Evolutionary conservation across 2,329 filamentous ascomycete genomes (phyloP).

Genomic region (Colletotrichum phormii): DNA sequence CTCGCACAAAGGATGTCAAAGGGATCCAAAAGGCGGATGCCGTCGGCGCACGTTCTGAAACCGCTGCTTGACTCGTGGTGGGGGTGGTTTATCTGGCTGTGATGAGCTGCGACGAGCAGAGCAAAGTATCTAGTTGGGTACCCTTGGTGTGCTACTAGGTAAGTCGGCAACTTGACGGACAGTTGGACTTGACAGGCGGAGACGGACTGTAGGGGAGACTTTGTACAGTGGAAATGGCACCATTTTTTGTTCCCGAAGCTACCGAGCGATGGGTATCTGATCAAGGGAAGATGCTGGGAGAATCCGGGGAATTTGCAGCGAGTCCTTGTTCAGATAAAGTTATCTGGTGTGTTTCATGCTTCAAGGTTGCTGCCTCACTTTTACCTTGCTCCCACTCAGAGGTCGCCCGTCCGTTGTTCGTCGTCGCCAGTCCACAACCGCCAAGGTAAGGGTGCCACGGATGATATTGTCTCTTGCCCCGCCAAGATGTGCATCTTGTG

Average conservation of each 20-base stretch:
- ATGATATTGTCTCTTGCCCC: background rate
- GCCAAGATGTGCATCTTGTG: constrained; percentile 16
- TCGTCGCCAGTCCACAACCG: background rate
- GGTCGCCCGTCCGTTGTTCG: background rate
- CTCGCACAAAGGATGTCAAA: background rate
- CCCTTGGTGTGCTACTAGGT: background rate
- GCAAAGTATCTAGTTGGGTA: background rate
- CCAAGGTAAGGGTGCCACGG: background rate
- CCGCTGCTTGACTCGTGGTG: constrained; percentile 26
- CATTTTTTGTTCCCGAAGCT: constrained; percentile 27
- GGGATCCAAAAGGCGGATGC: background rate
- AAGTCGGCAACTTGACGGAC: background rate
- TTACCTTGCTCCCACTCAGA: background rate
- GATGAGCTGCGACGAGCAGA: background rate
- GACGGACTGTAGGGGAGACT: background rate
- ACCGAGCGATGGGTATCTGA: constrained; percentile 7
- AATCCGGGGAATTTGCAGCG: constrained; percentile 17
- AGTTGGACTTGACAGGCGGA: constrained; percentile 5
- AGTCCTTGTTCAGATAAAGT: constrained; percentile 35
- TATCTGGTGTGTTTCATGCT: constrained; percentile 29
- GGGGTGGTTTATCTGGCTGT: background rate
- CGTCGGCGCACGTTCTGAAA: constrained; percentile 22
- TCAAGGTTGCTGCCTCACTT: constrained; percentile 18
- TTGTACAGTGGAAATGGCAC: constrained; percentile 24
- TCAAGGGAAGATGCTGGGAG: constrained; percentile 26